Conservation (phyloP, 768 basidiomycete genomes). For the Coprinopsis sp. region DNA sequence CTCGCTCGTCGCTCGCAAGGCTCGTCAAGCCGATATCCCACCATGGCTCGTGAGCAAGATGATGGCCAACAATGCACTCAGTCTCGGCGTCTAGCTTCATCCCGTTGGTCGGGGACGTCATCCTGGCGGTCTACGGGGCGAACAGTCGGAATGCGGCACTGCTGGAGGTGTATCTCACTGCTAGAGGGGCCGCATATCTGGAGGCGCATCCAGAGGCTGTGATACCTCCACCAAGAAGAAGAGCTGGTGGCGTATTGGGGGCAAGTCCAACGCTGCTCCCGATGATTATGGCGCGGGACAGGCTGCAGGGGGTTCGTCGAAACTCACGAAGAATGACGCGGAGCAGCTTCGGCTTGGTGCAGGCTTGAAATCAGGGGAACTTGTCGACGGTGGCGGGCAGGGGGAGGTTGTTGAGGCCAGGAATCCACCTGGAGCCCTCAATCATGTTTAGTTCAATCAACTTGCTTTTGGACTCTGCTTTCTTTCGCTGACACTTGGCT, state of each 20-base stretch:
- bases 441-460: no score
- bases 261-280: constrained; percentile 20
- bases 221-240: constrained; percentile 12
- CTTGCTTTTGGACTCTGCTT: no score
- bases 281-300: no score
- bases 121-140: constrained; percentile 75
- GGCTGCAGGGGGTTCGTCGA: constrained; percentile 10
- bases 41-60: constrained; percentile 66
- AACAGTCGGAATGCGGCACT: constrained; percentile 87
- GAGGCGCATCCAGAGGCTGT: constrained; percentile 38
- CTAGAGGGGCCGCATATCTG: constrained; percentile 72
- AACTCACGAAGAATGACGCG: constrained; percentile 30
- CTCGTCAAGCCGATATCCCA: constrained; percentile 65
- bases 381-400: constrained; percentile 13
- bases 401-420: background rate
- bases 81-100: constrained; percentile 60
- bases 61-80: constrained; percentile 71
- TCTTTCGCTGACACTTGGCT: no score
- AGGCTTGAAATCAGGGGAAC: constrained; percentile 37
- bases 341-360: constrained; percentile 53
- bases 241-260: constrained; percentile 12
- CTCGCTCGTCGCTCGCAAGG: constrained; percentile 69
- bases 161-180: constrained; percentile 77
- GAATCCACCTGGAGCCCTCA: no score
- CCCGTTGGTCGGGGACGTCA: constrained; percentile 71